These are phyloP conservation scores for Aspergillus mulundensis DNA, from an alignment of 495 filamentous ascomycete species.

Conservation along the genomic window DNA sequence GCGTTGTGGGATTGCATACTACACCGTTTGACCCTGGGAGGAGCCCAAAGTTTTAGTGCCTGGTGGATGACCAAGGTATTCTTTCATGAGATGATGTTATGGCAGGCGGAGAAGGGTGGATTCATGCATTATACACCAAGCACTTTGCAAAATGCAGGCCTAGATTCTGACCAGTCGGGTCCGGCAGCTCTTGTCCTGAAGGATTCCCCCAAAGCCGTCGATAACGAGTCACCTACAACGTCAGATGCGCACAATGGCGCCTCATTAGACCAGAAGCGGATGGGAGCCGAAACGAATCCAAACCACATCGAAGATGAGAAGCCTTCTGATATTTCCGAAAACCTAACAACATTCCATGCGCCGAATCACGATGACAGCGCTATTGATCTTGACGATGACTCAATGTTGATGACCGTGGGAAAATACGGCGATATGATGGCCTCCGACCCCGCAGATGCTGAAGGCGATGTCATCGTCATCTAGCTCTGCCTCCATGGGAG, in stretches of 20 bases:
- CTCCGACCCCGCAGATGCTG: slow-evolving; percentile 45
- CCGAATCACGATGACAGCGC: slow-evolving; percentile 47
- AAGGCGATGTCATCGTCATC: slow-evolving; percentile 49
- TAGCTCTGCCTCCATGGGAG: slow-evolving; percentile 17
- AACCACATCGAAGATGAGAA: slow-evolving; percentile 20
- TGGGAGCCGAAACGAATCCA: slow-evolving; percentile 14
- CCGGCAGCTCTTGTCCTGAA: slow-evolving; percentile 25
- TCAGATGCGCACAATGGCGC: slow-evolving; percentile 13
- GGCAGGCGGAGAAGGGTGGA: slow-evolving; percentile 87
- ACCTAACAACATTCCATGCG: slow-evolving; percentile 28
- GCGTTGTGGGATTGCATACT: slow-evolving; percentile 45
- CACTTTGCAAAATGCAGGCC: slow-evolving; percentile 39
- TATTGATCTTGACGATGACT: slow-evolving; percentile 46
- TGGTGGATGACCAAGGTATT: slow-evolving; percentile 99
- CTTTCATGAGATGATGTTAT: slow-evolving; percentile 91
- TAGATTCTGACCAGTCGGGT: slow-evolving; percentile 25
- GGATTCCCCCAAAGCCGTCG: slow-evolving; percentile 14
- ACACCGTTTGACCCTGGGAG: slow-evolving; percentile 61
- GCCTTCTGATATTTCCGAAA: slow-evolving; percentile 26
- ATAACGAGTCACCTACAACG: slow-evolving; percentile 13
- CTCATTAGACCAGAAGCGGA: slow-evolving; percentile 11
- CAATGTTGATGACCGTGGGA: slow-evolving; percentile 44
- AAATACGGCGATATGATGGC: slow-evolving; percentile 50
- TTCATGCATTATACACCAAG: slow-evolving; percentile 66
- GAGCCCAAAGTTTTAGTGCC: slow-evolving; percentile 81